Evolutionary conservation across 2,329 filamentous ascomycete genomes (phyloP).

Genomic region (Cercospora sesami): DNA sequence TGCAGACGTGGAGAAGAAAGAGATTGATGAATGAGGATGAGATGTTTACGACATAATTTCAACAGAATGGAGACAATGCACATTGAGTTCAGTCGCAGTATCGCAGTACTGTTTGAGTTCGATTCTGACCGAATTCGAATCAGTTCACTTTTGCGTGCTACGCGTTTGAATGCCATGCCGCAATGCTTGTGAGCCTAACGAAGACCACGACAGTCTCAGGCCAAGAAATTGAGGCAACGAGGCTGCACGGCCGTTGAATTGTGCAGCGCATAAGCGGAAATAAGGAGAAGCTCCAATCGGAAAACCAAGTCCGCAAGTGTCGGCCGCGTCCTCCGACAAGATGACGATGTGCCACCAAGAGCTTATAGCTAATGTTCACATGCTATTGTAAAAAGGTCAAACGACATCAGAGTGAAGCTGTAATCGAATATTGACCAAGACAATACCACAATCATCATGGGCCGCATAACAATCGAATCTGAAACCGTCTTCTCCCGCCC

Average conservation of each 20-base stretch:
- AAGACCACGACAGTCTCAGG: not conserved
- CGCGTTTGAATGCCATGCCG: not conserved
- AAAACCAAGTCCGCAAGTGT: not conserved
- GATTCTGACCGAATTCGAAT: not conserved
- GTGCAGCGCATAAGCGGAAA: not conserved
- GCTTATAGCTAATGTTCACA: constrained; percentile 1
- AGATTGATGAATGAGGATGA: not conserved
- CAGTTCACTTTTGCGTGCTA: not conserved
- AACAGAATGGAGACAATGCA: not conserved
- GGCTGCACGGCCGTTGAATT: not conserved
- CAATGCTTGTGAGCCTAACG: not conserved
- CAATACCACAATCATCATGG: not conserved
- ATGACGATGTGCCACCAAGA: not conserved
- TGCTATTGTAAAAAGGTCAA: not conserved
- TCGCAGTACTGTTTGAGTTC: not conserved
- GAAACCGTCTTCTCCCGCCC: constrained; percentile 4
- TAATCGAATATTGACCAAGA: not conserved
- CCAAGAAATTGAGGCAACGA: not conserved
- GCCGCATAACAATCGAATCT: constrained; percentile 1
- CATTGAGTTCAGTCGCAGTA: not conserved
- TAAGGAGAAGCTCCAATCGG: not conserved
- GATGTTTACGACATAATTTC: not conserved
- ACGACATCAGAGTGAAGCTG: not conserved
- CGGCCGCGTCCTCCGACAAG: not conserved
- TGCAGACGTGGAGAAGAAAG: not conserved